Conservation (phyloP, 352 stramenopile species). For the Phytophthora ramorum region DNA sequence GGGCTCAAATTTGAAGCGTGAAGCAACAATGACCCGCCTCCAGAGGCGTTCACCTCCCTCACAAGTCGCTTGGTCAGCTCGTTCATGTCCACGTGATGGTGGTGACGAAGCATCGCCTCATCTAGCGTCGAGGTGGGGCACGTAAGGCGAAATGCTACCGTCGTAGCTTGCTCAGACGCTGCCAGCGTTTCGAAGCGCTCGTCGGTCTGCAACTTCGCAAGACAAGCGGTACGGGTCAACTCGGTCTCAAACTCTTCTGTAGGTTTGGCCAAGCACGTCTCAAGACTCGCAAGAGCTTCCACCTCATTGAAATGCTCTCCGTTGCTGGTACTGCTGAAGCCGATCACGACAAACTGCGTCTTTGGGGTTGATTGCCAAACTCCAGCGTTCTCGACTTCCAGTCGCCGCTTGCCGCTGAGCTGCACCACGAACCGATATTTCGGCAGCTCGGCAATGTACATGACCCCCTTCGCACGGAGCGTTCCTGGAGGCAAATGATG, state of each 20-base stretch:
- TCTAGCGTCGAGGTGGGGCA: conserved; percentile 61
- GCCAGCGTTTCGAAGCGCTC: conserved; percentile 45
- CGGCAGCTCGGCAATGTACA: conserved; percentile 68
- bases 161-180: conserved; percentile 7
- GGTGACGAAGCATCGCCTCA: conserved; percentile 71
- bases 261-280: conserved; percentile 31
- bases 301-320: conserved; percentile 40
- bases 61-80: conserved; percentile 65
- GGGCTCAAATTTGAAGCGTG: conserved; percentile 22
- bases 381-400: conserved; percentile 72
- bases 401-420: conserved; percentile 68
- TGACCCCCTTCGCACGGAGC: conserved; percentile 69
- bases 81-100: conserved; percentile 80
- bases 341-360: conserved; percentile 80
- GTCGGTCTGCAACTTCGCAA: conserved; percentile 48
- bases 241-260: conserved; percentile 8
- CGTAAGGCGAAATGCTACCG: conserved; percentile 51
- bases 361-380: conserved; percentile 64
- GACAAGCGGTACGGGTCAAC: conserved; percentile 18
- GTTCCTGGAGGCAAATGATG: conserved; percentile 39
- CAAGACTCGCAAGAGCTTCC: conserved; percentile 36
- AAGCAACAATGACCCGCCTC: conserved; percentile 53
- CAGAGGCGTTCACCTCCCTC: conserved; percentile 65
- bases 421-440: conserved; percentile 73
- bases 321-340: conserved; percentile 18